Base-by-base conservation (phyloP, 495 filamentous ascomycete genomes). In the Thermothielavioides terrestris region DNA sequence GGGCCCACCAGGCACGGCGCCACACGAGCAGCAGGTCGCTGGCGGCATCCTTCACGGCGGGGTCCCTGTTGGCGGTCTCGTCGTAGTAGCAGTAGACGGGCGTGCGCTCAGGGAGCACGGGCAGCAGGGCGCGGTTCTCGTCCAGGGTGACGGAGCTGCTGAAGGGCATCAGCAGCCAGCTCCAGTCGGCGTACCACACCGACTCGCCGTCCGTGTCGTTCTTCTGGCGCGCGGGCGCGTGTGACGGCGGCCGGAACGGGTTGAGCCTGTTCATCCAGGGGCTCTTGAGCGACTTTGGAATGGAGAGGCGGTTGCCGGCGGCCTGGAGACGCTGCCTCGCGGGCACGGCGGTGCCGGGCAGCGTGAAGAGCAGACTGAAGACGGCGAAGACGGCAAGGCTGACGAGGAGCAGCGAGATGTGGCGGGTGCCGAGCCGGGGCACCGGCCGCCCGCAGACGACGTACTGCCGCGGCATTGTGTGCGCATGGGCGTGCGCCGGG, bases 11-110 rank as follows among this genome's bases (percentile, higher is more conserved):
- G 7, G 90, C 92, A 43, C 89, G 75, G 46, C 89, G 78, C 92
- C 92, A 98, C 46, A 85, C 79, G 45, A 94, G 75, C 31, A 98
- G 71, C 38, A 98, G 68, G 56, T 83, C 77, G 55, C 81, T 81
- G 60, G 97, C 86, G 4, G 86, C 84, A 26, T 81, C 77, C 51
- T 79, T 77, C 32, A 73, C 71, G 11, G 73, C 72, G 44, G 75
- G 71, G 36, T 81, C 79, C 54, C 80, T 78, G 53, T 84, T 75
- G 46, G 76, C 61, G 6, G 75, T 80, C 18, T 77, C 68, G 55
- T 95, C 88, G 61, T 94, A 95, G 65, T 88, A 98, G 43, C 90
- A 94, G 66, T 95, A 97, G 37, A 97, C 81, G n/a, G 81, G 77
- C 15, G 85, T 81, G 26, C 91, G 78, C 31, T 79, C 69, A 20